A percentile compares a stretch with the other conserved stretches of the same genome.
These are phyloP conservation scores for Tympanopsis confertula DNA, from an alignment of 2,329 filamentous ascomycete species.

Conservation along the genomic window DNA sequence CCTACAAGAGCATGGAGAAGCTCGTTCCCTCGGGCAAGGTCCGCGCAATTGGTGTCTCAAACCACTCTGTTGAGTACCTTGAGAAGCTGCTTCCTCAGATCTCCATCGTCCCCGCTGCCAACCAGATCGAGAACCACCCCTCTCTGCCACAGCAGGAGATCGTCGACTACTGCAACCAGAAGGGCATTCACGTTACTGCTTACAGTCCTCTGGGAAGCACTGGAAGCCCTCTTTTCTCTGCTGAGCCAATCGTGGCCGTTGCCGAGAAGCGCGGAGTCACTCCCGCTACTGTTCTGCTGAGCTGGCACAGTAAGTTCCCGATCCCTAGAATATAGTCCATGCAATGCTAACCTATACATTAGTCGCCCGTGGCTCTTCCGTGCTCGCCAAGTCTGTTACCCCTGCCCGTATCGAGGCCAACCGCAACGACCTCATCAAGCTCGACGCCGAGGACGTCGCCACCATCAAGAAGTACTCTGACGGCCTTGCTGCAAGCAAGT, in stretches of 20 bases:
- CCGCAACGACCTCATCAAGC: conserved; percentile 46
- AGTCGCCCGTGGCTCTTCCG: conserved; percentile 60
- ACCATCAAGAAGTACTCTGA: conserved; percentile 41
- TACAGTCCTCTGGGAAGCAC: conserved; percentile 59
- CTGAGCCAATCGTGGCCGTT: conserved; percentile 49
- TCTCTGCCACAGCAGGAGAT: conserved; percentile 62
- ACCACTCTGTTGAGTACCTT: conserved; percentile 44
- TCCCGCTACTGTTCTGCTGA: conserved; percentile 54
- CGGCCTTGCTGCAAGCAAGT: conserved; percentile 32
- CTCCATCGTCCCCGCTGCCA: conserved; percentile 49
- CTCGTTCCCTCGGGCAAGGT: conserved; percentile 47
- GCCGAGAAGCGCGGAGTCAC: conserved; percentile 51
- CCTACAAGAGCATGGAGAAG: conserved; percentile 67
- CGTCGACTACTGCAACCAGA: conserved; percentile 53
- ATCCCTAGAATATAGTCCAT: not conserved
- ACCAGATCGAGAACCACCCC: conserved; percentile 68
- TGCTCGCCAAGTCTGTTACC: conserved; percentile 64
- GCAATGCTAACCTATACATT: conserved; percentile 5
- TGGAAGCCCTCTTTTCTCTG: conserved; percentile 51
- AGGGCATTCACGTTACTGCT: conserved; percentile 61
- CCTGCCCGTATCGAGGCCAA: conserved; percentile 60
- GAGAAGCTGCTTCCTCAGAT: conserved; percentile 37
- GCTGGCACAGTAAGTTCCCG: conserved; percentile 52
- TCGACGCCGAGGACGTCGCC: conserved; percentile 52
- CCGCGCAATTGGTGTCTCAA: conserved; percentile 41